phyloP scores from a whole-genome alignment of 371 early-diverging fungal genomes.

The Zychaea mexicana region DNA sequence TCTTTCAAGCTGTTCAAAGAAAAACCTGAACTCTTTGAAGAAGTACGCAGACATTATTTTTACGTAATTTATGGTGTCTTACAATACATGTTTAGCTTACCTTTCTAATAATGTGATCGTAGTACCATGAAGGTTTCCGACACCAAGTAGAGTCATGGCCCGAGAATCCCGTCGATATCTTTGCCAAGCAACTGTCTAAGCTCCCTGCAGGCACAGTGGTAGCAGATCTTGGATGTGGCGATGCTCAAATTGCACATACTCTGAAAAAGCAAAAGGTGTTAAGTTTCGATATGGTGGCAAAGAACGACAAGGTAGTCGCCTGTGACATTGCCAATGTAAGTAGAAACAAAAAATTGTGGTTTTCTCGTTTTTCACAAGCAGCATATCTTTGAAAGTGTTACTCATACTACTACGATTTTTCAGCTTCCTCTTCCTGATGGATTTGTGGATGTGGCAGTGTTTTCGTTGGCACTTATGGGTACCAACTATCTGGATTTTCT shows the following conservation, averaged over 20 bases:
- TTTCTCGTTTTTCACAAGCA: no score
- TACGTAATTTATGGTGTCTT: background rate
- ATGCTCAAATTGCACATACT: slow-evolving; percentile 85
- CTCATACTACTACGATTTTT: background rate
- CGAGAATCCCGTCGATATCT: slow-evolving; percentile 91
- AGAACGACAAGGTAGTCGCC: slow-evolving; percentile 83
- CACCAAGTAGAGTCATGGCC: slow-evolving; percentile 97
- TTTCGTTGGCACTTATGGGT: slow-evolving; percentile 98
- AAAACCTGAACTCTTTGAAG: slow-evolving; percentile 88
- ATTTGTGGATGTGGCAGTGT: slow-evolving; percentile 89
- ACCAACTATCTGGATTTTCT: slow-evolving; percentile 93
- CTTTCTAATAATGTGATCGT: no score
- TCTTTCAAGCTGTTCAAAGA: slow-evolving; percentile 80
- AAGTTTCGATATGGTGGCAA: slow-evolving; percentile 94
- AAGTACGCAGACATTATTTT: slow-evolving; percentile 46
- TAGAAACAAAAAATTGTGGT: background rate
- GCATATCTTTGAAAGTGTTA: background rate
- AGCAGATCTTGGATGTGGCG: slow-evolving; percentile 99
- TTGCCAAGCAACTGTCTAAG: slow-evolving; percentile 71
- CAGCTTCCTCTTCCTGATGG: slow-evolving; percentile 73
- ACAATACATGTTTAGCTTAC: no score
- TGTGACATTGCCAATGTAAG: slow-evolving; percentile 91
- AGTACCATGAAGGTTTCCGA: slow-evolving; percentile 97
- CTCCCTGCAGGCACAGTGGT: slow-evolving; percentile 61
- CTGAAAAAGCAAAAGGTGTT: slow-evolving; percentile 75